Percentiles rank a stretch among this genome's conserved stretches.
phyloP scores from a whole-genome alignment of 106 monocot species.

The Posidonia australis region DNA sequence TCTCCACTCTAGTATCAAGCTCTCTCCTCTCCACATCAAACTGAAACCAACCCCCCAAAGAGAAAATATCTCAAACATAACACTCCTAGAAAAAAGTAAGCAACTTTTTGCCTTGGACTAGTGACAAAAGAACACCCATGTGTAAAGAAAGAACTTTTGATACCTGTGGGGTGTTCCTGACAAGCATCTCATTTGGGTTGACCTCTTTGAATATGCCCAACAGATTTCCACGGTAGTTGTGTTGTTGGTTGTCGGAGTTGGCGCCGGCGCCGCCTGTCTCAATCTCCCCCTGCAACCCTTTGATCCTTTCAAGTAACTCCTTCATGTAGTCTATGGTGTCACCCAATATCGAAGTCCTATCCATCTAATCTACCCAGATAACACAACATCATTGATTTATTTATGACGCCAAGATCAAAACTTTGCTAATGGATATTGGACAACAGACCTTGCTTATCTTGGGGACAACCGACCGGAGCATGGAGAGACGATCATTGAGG shows the following conservation, averaged over 20 bases:
- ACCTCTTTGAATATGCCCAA: slow-evolving; percentile 60
- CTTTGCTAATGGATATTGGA: background rate
- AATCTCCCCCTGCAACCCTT: slow-evolving; percentile 65
- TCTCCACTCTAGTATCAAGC: slow-evolving; percentile 59
- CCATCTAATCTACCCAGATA: slow-evolving; percentile 47
- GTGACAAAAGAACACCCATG: no score
- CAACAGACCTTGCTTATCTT: slow-evolving; percentile 86
- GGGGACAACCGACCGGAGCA: slow-evolving; percentile 93
- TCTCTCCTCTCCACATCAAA: slow-evolving; percentile 86
- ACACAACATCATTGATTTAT: background rate
- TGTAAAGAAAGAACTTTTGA: no score
- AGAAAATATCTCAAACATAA: background rate
- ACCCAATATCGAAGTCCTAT: slow-evolving; percentile 86
- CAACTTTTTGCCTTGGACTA: slow-evolving; percentile 1
- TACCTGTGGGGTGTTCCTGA: slow-evolving; percentile 88
- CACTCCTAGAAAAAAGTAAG: background rate
- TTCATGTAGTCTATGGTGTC: slow-evolving; percentile 99
- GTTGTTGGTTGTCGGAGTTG: slow-evolving; percentile 1
- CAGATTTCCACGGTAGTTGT: slow-evolving; percentile 22
- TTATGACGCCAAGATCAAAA: background rate
- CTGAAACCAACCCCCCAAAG: slow-evolving; percentile 23
- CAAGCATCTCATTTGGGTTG: slow-evolving; percentile 45
- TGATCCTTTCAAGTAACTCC: slow-evolving; percentile 90
- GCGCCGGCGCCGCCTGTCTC: slow-evolving; percentile 8
- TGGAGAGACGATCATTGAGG: slow-evolving; percentile 90